Evolutionary conservation across 2,329 filamentous ascomycete species (phyloP).

Genomic region (Nemania bipapillata): DNA sequence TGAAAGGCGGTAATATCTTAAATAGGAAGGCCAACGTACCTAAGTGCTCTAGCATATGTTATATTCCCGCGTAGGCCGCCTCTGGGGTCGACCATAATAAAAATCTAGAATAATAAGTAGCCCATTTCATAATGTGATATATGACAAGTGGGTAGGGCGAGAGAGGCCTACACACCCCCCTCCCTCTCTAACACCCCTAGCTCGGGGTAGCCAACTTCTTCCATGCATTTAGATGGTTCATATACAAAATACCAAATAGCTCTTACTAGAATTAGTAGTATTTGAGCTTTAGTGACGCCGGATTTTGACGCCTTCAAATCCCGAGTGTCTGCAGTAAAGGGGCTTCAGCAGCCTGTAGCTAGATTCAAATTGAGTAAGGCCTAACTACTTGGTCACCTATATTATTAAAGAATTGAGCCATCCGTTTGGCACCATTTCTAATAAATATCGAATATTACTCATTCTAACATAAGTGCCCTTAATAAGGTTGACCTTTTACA

Average conservation of each 20-base stretch:
- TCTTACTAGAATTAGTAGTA: slow-evolving; percentile 32
- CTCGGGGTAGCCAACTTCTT: background rate
- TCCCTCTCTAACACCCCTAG: background rate
- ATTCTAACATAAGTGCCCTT: too few species aligned
- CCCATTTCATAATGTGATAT: slow-evolving; percentile 4
- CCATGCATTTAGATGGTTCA: slow-evolving; percentile 2
- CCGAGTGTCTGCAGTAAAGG: slow-evolving; percentile 13
- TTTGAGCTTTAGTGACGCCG: background rate
- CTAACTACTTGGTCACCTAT: background rate
- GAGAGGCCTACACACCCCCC: slow-evolving; percentile 8
- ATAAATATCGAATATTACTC: background rate
- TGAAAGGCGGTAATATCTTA: background rate
- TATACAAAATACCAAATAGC: background rate
- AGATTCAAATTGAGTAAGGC: background rate
- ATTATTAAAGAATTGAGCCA: background rate
- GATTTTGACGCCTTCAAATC: slow-evolving; percentile 20
- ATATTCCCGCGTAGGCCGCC: background rate
- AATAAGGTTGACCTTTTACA: background rate
- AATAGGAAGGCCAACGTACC: background rate
- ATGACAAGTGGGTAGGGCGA: slow-evolving; percentile 34
- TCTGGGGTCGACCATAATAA: background rate
- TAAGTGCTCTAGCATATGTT: background rate
- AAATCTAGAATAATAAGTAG: background rate
- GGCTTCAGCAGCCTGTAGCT: background rate
- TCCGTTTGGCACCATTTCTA: background rate